Conservation (phyloP, 768 basidiomycete genomes). For the Saitozyma podzolica region DNA sequence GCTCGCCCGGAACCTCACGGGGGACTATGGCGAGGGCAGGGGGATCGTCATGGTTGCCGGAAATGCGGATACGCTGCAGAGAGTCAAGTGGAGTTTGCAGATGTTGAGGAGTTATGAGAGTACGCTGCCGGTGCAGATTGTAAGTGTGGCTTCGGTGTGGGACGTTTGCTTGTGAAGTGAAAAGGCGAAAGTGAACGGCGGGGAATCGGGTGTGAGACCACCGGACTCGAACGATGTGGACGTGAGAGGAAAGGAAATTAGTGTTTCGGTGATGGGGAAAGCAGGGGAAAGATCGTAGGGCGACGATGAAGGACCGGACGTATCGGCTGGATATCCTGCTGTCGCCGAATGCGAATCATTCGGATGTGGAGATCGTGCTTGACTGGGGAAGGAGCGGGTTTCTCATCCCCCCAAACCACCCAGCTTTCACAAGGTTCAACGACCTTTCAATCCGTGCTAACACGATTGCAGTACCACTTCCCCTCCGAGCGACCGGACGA, state of each 20-base stretch:
- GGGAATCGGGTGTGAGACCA: background rate
- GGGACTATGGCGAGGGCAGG: constrained; percentile 42
- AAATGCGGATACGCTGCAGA: constrained; percentile 51
- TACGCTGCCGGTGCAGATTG: constrained; percentile 45
- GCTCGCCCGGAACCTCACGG: constrained; percentile 17
- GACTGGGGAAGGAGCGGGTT: too few species aligned
- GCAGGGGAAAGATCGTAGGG: too few species aligned
- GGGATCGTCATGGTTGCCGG: constrained; percentile 58
- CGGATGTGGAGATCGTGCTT: too few species aligned
- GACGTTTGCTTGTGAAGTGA: background rate
- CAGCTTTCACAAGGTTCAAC: too few species aligned
- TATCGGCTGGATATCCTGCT: too few species aligned
- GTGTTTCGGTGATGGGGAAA: too few species aligned
- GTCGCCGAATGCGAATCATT: too few species aligned
- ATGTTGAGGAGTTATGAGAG: constrained; percentile 39
- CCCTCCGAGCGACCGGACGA: constrained; percentile 51
- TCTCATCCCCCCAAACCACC: too few species aligned
- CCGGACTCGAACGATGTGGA: too few species aligned
- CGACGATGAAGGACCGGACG: too few species aligned
- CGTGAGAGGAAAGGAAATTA: too few species aligned
- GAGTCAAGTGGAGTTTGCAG: constrained; percentile 40
- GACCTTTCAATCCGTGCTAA: background rate
- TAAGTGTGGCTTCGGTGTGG: constrained; percentile 16
- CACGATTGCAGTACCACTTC: constrained; percentile 49
- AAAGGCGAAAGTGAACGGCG: background rate